Evolutionary conservation across 1,139 yeast species (phyloP).

Genomic region (Komagataea norvegica): DNA sequence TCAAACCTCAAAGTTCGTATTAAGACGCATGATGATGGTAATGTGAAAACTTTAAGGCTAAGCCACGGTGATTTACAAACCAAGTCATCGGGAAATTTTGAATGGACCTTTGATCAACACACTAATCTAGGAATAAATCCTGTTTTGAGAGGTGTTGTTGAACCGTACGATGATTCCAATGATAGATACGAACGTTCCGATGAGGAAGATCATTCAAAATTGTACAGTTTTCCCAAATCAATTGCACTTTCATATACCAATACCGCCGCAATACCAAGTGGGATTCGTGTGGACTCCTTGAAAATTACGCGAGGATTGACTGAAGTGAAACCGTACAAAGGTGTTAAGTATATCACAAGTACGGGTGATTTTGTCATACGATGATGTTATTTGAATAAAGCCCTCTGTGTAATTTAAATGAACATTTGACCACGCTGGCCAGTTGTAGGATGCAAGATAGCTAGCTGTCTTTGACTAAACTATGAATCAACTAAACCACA

Average conservation of each 20-base stretch:
- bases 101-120: conserved; percentile 66
- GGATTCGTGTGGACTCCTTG: conserved; percentile 63
- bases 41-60: conserved; percentile 49
- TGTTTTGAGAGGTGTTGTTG: conserved; percentile 55
- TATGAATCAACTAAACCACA: no score
- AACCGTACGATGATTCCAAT: conserved; percentile 14
- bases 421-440: no score
- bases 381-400: no score
- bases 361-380: conserved; percentile 49
- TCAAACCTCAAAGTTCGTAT: conserved; percentile 55
- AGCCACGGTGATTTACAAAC: conserved; percentile 70
- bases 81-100: conserved; percentile 50
- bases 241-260: conserved; percentile 52
- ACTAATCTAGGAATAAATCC: conserved; percentile 66
- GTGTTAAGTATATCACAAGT: conserved; percentile 75
- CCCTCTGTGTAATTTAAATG: no score
- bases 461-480: no score
- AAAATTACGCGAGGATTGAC: conserved; percentile 58
- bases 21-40: conserved; percentile 32
- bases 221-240: conserved; percentile 41
- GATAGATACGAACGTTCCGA: not conserved
- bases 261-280: conserved; percentile 74
- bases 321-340: conserved; percentile 80
- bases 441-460: no score
- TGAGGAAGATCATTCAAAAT: not conserved